Evolutionary conservation across 2,329 filamentous ascomycete species (phyloP).

Genomic region (Macrophomina tecta): DNA sequence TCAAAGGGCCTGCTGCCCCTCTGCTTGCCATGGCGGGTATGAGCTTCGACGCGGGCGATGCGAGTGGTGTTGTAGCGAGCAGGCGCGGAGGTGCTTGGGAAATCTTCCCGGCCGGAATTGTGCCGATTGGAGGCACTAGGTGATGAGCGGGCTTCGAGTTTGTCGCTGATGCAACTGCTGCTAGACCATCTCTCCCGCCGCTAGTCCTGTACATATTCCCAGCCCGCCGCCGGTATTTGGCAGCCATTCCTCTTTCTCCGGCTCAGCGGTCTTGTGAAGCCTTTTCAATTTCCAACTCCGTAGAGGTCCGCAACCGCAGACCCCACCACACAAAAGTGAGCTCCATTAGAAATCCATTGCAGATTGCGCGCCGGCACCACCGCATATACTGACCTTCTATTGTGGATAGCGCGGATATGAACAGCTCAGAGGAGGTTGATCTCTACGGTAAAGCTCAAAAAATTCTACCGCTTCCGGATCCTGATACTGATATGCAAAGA

Average conservation of each 20-base stretch:
- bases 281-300: not conserved
- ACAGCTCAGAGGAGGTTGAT: conserved; percentile 58
- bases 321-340: conserved; percentile 14
- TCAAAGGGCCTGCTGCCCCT: conserved; percentile 24
- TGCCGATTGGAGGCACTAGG: not conserved
- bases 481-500: conserved; percentile 59
- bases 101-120: conserved; percentile 6
- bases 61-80: not conserved
- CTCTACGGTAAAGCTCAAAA: conserved; percentile 57
- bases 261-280: not conserved
- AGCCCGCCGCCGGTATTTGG: conserved; percentile 7
- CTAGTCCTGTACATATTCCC: conserved; percentile 5
- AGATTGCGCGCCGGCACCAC: not conserved
- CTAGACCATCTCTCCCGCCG: not conserved
- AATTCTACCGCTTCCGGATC: not conserved
- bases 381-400: not conserved
- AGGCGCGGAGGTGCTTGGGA: conserved; percentile 21
- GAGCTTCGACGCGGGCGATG: not conserved
- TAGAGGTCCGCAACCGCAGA: conserved; percentile 10
- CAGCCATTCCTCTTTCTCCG: not conserved
- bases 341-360: conserved; percentile 30
- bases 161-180: conserved; percentile 13
- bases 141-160: conserved; percentile 16
- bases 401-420: conserved; percentile 52
- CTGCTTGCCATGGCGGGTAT: conserved; percentile 25